phyloP scores from a whole-genome alignment of 192 early-diverging fungal species.

The Diversispora eburnea region DNA sequence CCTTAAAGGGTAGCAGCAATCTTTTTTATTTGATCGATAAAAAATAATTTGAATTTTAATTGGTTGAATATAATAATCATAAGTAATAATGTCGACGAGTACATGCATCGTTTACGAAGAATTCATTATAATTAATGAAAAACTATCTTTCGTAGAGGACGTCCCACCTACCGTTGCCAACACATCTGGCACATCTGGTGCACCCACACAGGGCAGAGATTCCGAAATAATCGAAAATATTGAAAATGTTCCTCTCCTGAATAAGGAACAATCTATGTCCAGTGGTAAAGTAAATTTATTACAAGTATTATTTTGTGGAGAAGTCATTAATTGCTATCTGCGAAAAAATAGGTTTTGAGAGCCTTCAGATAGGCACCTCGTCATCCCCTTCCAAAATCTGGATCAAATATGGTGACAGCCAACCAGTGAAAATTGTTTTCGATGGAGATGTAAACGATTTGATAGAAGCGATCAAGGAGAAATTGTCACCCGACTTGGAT shows the following conservation, averaged over 20 bases:
- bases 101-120: too few relatives aligned
- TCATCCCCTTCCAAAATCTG: neutral
- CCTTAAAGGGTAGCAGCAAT: neutral
- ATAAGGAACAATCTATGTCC: conserved; percentile 2
- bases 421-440: neutral
- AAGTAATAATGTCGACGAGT: too few relatives aligned
- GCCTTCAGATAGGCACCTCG: too few relatives aligned
- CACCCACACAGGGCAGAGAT: too few relatives aligned
- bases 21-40: too few relatives aligned
- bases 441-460: neutral
- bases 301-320: conserved; percentile 12
- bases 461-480: conserved; percentile 14
- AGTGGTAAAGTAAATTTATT: conserved; percentile 26
- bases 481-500: neutral
- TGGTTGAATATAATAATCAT: too few relatives aligned
- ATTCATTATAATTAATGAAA: neutral
- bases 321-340: conserved; percentile 5
- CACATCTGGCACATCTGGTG: too few relatives aligned
- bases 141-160: neutral
- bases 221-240: neutral
- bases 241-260: conserved; percentile 4
- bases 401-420: conserved; percentile 13
- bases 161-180: too few relatives aligned
- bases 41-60: too few relatives aligned
- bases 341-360: neutral